These are phyloP conservation scores for Alnus rubra DNA, from an alignment of 306 rosid species.

Conservation along the genomic window DNA sequence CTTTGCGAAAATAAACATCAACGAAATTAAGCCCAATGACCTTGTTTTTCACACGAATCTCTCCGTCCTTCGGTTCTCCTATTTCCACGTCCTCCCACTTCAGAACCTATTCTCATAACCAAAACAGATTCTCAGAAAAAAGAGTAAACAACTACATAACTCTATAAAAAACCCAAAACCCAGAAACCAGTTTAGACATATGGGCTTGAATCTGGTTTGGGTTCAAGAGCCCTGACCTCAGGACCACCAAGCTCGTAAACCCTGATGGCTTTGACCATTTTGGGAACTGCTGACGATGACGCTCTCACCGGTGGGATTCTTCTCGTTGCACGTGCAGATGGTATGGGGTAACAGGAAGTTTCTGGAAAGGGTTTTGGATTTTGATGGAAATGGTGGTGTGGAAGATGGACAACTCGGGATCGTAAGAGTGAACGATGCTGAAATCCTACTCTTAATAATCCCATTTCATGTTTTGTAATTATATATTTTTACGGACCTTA, in stretches of 20 bases:
- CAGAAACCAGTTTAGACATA: neutral
- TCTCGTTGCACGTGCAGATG: neutral
- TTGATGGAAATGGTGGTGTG: neutral
- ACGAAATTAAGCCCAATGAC: constrained; percentile 80
- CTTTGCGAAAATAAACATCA: constrained; percentile 84
- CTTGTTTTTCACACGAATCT: constrained; percentile 74
- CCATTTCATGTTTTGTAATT: neutral
- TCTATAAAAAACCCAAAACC: neutral
- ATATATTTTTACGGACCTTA: neutral
- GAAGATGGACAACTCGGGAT: neutral
- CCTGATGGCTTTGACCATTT: constrained; percentile 75
- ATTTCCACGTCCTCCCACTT: constrained; percentile 87
- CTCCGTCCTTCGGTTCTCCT: constrained; percentile 76
- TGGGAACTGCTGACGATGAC: constrained; percentile 12
- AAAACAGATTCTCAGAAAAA: neutral
- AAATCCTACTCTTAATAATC: neutral
- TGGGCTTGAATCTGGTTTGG: neutral
- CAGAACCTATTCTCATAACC: constrained; percentile 51
- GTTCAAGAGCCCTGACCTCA: constrained; percentile 35
- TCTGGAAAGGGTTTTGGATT: neutral
- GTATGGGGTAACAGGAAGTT: neutral
- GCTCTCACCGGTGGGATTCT: neutral
- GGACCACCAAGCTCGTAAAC: constrained; percentile 80
- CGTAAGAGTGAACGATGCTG: neutral
- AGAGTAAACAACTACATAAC: neutral